A percentile compares a stretch with the other conserved stretches of the same genome.
These are phyloP conservation scores for Schwanniomyces yamadae DNA, from an alignment of 805 yeast species.

Conservation along the genomic window DNA sequence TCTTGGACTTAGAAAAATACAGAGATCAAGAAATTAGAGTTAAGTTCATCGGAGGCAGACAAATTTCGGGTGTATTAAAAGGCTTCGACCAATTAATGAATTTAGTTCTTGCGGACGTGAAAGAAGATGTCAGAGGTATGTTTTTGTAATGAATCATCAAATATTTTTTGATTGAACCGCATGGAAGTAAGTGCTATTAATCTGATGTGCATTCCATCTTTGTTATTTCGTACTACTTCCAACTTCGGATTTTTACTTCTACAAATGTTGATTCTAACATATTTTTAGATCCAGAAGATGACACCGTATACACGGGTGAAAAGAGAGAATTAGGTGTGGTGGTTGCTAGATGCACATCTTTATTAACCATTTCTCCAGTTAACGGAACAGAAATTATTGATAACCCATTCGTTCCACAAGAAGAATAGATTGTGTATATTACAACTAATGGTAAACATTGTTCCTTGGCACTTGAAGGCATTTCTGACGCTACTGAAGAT, in stretches of 20 bases:
- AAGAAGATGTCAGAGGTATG: slow-evolving; percentile 62
- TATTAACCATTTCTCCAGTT: slow-evolving; percentile 71
- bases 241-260: neutral
- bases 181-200: too few relatives aligned
- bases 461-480: too few relatives aligned
- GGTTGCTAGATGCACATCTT: slow-evolving; percentile 81
- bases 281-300: slow-evolving; percentile 57
- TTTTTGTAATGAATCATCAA: slow-evolving; percentile 8
- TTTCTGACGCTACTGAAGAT: too few relatives aligned
- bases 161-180: neutral
- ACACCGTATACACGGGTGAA: slow-evolving; percentile 48
- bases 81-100: slow-evolving; percentile 85
- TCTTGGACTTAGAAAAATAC: slow-evolving; percentile 74
- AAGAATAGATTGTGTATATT: slow-evolving; percentile 8
- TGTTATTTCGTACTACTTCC: too few relatives aligned
- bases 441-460: too few relatives aligned
- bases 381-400: slow-evolving; percentile 70
- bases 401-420: slow-evolving; percentile 55
- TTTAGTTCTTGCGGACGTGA: slow-evolving; percentile 67
- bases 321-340: slow-evolving; percentile 74
- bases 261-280: slow-evolving; percentile 9
- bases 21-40: slow-evolving; percentile 72
- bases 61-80: slow-evolving; percentile 74
- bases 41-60: slow-evolving; percentile 83
- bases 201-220: too few relatives aligned